Conservation (phyloP, 768 basidiomycete genomes). For the Cystobasidiopsis lactophilus region DNA sequence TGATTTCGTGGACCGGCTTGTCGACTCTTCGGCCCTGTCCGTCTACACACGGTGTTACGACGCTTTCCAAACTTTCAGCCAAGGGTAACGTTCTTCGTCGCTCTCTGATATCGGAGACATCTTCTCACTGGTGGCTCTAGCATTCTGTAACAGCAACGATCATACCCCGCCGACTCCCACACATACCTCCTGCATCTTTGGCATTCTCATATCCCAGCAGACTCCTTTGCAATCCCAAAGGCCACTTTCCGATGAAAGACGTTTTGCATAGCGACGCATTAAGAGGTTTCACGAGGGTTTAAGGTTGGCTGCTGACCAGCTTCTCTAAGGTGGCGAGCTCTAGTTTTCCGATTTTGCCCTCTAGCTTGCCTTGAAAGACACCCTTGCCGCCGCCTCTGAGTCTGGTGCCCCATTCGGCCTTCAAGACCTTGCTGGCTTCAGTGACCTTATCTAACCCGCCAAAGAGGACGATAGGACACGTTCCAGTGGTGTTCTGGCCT, state of each 20-base stretch:
- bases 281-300: too few species aligned
- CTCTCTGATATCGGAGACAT: too few species aligned
- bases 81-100: not conserved
- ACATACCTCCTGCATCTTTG: too few species aligned
- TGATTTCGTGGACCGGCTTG: slow-evolving; percentile 69
- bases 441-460: slow-evolving; percentile 40
- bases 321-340: slow-evolving; percentile 2
- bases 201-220: too few species aligned
- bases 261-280: too few species aligned
- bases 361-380: slow-evolving; percentile 51
- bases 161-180: too few species aligned
- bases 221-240: too few species aligned
- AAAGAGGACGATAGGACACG: slow-evolving; percentile 35
- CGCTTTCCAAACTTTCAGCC: slow-evolving; percentile 3
- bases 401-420: slow-evolving; percentile 26
- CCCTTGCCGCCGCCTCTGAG: slow-evolving; percentile 65
- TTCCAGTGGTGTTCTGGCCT: slow-evolving; percentile 31
- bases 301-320: too few species aligned
- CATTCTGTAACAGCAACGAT: too few species aligned
- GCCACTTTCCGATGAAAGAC: too few species aligned
- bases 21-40: slow-evolving; percentile 73
- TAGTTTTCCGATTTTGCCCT: slow-evolving; percentile 39
- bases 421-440: slow-evolving; percentile 36
- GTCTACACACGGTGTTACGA: slow-evolving; percentile 93
- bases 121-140: too few species aligned